Evolutionary conservation across 352 stramenopile genomes (phyloP), one percentile per base, ranked within the genome.

Genomic region (Nothophytophthora sp.): DNA sequence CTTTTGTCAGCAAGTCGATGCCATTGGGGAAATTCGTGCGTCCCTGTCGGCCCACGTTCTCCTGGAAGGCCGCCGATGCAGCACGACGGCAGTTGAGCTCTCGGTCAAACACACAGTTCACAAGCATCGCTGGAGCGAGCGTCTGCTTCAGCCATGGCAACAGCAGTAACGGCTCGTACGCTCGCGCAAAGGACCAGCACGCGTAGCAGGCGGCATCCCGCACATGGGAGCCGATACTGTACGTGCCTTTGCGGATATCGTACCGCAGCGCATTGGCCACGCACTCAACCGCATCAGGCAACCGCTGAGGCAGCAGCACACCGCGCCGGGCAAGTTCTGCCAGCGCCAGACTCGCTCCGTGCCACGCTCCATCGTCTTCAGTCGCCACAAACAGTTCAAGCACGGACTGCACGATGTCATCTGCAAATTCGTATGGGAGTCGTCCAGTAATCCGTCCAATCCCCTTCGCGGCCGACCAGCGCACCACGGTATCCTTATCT

Each of bases 381-480:
- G 73, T 84, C 39, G 97, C 89, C 7, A 93, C 72, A 66, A 98
- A 99, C 5, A 98, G 76, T 50, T 97, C 81, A 12, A 99, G 54
- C 10, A 99, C 86, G 7, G 92, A 96, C 65, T 97, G 89, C 0
- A 99, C 87, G 16, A 99, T 96, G 64, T 99, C 97, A 42, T 99
- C 95, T 0, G 92, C 97, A 62, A 98, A 98, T 29, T 92, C 76
- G 36, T 90, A 90, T 2, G 96, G 94, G 12, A 99, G 70, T 1
- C 97, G 82, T 24, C 96, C 90, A 2, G 96, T 98, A 48, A 99
- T 89, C 6, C 97, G 84, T 7, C 97, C 97, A 38, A 99, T 92
- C 12, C 97, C 97, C 62, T 99, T 99, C n/a, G 97, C 97, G 19
- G 96, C 95, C 2, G 95, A 99, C 97, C 97, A 99, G n/a, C 97